These are phyloP conservation scores for Irpex sp. DNA, from an alignment of 1,284 basidiomycete species.

Conservation along the genomic window DNA sequence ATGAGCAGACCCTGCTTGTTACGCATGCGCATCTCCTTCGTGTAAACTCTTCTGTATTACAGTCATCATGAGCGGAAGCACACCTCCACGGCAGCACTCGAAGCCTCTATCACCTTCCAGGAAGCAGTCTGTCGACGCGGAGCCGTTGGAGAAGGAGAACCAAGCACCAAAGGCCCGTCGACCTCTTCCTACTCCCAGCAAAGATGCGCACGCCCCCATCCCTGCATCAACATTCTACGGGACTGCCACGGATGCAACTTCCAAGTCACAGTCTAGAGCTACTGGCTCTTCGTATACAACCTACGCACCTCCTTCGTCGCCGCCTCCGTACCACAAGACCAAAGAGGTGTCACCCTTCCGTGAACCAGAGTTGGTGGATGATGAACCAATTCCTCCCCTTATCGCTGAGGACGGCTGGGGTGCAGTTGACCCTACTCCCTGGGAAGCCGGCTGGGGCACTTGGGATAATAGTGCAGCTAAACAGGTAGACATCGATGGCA, in stretches of 20 bases:
- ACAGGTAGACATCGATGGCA: conserved; percentile 48
- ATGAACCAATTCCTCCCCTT: conserved; percentile 27
- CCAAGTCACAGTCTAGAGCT: conserved; percentile 16
- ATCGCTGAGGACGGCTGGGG: conserved; percentile 15
- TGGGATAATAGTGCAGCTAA: conserved; percentile 15
- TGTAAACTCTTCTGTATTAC: conserved; percentile 2
- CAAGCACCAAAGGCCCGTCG: conserved; percentile 9
- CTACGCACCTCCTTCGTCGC: conserved; percentile 20
- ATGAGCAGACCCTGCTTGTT: background rate
- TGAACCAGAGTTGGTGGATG: conserved; percentile 44
- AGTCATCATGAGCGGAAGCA: conserved; percentile 7
- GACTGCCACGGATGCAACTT: conserved; percentile 4
- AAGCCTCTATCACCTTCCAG: background rate
- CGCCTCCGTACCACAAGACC: conserved; percentile 5
- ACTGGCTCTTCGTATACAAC: conserved; percentile 29
- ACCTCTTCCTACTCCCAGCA: conserved; percentile 9
- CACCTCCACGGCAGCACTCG: conserved; percentile 6
- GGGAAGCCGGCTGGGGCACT: background rate
- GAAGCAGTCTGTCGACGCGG: background rate
- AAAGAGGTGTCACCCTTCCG: conserved; percentile 32
- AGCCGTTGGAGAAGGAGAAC: conserved; percentile 13
- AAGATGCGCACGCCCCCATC: conserved; percentile 14
- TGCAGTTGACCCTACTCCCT: conserved; percentile 7
- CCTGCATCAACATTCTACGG: conserved; percentile 19
- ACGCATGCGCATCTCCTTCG: background rate